These are phyloP conservation scores for Coemansia sp. DNA, from an alignment of 192 early-diverging fungal genomes.

Conservation along the genomic window DNA sequence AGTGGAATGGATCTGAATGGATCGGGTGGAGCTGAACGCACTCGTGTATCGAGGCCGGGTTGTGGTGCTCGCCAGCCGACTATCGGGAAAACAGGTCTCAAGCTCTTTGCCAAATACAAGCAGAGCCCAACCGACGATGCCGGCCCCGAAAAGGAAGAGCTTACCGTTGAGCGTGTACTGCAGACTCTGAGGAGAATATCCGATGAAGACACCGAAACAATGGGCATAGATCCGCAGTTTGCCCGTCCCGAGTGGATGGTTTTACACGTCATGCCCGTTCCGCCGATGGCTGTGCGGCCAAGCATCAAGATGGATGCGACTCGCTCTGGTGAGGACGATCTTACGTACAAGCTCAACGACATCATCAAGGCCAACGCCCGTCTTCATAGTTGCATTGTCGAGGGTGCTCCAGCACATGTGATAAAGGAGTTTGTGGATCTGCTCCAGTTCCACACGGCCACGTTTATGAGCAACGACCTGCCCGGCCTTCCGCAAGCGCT, in stretches of 20 bases:
- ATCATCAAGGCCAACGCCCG: constrained; percentile 92
- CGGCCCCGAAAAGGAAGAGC: constrained; percentile 57
- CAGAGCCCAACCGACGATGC: constrained; percentile 26
- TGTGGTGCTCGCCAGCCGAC: constrained; percentile 84
- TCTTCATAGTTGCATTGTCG: constrained; percentile 74
- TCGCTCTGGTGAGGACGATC: constrained; percentile 89
- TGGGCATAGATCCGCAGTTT: constrained; percentile 88
- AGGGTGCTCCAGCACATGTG: constrained; percentile 86
- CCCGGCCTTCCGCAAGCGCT: constrained; percentile 86
- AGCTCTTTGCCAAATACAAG: constrained; percentile 55
- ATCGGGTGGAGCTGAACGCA: constrained; percentile 31
- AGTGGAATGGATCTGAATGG: not conserved
- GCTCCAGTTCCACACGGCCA: constrained; percentile 93
- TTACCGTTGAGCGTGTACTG: constrained; percentile 75
- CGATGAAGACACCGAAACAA: constrained; percentile 77
- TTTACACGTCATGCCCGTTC: constrained; percentile 89
- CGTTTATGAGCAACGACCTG: constrained; percentile 97
- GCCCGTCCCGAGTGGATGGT: constrained; percentile 99
- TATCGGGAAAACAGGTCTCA: constrained; percentile 78
- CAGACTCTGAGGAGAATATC: constrained; percentile 84
- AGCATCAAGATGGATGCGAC: constrained; percentile 92
- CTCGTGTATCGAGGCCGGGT: constrained; percentile 67
- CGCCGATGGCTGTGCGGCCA: constrained; percentile 95
- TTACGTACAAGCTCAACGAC: constrained; percentile 92
- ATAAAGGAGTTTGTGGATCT: constrained; percentile 85